Percentiles rank a stretch among this genome's conserved stretches.
Evolutionary conservation across 441 rosid genomes (phyloP).

Genomic region (Euphorbia celastroides): DNA sequence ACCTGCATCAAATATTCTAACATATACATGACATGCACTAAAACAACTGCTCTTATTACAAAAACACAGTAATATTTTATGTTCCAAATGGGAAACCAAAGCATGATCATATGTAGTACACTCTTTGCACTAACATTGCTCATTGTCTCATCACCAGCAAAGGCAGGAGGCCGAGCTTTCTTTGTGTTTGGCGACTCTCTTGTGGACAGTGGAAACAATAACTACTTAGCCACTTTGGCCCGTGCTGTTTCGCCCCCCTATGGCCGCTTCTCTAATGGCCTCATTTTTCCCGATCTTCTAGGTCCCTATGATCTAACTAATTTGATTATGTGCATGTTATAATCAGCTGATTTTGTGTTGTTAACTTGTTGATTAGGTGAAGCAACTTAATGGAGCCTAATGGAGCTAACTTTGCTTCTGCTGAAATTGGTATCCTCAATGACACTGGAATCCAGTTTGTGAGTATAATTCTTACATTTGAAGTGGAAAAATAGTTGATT

Average conservation of each 20-base stretch:
- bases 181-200: conserved; percentile 8
- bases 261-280: conserved; percentile 10
- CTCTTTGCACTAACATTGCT: background rate
- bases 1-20: background rate
- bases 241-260: conserved; percentile 4
- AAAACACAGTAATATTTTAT: background rate
- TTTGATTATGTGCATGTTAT: background rate
- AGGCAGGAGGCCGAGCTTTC: conserved; percentile 2
- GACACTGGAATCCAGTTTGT: conserved; percentile 7
- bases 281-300: background rate
- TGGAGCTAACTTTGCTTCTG: conserved; percentile 9
- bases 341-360: background rate
- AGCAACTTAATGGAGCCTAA: background rate
- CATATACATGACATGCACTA: background rate
- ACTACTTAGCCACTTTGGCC: conserved; percentile 4
- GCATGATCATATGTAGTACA: background rate
- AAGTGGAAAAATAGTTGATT: too few relatives aligned
- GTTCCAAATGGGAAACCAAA: conserved; percentile 2
- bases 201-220: conserved; percentile 6
- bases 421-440: conserved; percentile 4
- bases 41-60: background rate
- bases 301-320: background rate
- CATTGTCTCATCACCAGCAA: background rate
- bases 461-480: background rate
- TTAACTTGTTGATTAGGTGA: background rate